These are phyloP conservation scores for Aeminium ludgeri DNA, from an alignment of 495 filamentous ascomycete species.

Conservation along the genomic window DNA sequence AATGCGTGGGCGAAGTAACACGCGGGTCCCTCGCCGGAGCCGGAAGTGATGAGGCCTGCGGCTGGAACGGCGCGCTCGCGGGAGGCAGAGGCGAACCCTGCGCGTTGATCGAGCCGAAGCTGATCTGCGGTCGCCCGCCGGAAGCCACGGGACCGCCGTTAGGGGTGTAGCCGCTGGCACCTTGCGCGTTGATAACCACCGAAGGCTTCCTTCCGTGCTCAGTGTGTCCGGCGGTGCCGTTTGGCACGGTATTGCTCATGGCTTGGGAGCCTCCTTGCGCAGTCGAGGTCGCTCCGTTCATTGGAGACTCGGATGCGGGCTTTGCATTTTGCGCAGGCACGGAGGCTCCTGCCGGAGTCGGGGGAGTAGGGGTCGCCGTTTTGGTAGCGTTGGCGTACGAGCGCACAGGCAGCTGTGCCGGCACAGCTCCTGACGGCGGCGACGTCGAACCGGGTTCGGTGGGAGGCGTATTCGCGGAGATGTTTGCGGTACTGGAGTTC, in stretches of 20 bases:
- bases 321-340: conserved; percentile 62
- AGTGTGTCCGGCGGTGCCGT: conserved; percentile 17
- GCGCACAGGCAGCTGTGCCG: conserved; percentile 37
- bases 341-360: conserved; percentile 52
- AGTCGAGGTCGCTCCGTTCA: conserved; percentile 68
- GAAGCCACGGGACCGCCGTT: conserved; percentile 52
- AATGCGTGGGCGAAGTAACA: conserved; percentile 50
- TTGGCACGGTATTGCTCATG: conserved; percentile 28
- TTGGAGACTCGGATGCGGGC: conserved; percentile 52
- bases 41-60: conserved; percentile 35
- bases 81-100: conserved; percentile 44
- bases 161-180: conserved; percentile 52
- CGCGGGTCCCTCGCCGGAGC: conserved; percentile 23
- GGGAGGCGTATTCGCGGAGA: conserved; percentile 38
- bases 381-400: conserved; percentile 63
- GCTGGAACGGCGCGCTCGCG: conserved; percentile 23
- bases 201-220: conserved; percentile 63
- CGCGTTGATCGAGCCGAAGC: conserved; percentile 57
- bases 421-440: conserved; percentile 42
- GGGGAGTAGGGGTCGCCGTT: conserved; percentile 47
- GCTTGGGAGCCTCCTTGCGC: conserved; percentile 28
- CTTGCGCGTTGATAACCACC: conserved; percentile 70
- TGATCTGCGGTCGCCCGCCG: conserved; percentile 43
- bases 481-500: conserved; percentile 33
- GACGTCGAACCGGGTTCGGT: conserved; percentile 45